phyloP scores from a whole-genome alignment of 495 filamentous ascomycete genomes.

The Symbiotaphrina buchneri region DNA sequence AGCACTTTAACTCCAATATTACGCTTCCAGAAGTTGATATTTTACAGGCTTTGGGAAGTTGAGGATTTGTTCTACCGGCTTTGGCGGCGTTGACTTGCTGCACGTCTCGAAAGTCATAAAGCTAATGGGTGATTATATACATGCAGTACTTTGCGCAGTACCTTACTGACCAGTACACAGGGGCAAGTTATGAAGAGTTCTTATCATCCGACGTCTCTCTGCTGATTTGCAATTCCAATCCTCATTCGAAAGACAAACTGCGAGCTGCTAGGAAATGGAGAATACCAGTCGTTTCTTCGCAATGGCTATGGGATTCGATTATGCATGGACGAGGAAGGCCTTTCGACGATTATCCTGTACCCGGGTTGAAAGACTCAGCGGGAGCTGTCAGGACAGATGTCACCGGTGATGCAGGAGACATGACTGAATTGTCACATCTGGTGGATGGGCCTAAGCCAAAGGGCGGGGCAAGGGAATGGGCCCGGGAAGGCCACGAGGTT shows the following conservation, averaged over 20 bases:
- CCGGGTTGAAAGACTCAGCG: no score
- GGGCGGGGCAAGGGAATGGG: background rate
- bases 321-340: conserved; percentile 17
- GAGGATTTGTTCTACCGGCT: conserved; percentile 58
- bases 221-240: conserved; percentile 38
- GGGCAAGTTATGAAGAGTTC: conserved; percentile 52
- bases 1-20: conserved; percentile 3
- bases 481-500: no score
- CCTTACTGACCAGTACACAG: conserved; percentile 10
- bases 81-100: conserved; percentile 62
- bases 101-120: conserved; percentile 56
- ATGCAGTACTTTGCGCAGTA: background rate
- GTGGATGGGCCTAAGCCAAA: background rate
- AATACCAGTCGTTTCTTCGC: conserved; percentile 52
- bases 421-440: background rate
- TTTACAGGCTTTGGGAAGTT: conserved; percentile 34
- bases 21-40: conserved; percentile 1
- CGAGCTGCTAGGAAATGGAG: conserved; percentile 45
- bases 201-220: conserved; percentile 42
- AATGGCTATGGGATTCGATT: conserved; percentile 78
- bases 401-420: no score
- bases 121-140: conserved; percentile 34
- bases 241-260: conserved; percentile 52
- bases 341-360: no score
- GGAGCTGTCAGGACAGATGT: no score